phyloP scores from a whole-genome alignment of 139 green algal genomes.

The Chlorella sp. region DNA sequence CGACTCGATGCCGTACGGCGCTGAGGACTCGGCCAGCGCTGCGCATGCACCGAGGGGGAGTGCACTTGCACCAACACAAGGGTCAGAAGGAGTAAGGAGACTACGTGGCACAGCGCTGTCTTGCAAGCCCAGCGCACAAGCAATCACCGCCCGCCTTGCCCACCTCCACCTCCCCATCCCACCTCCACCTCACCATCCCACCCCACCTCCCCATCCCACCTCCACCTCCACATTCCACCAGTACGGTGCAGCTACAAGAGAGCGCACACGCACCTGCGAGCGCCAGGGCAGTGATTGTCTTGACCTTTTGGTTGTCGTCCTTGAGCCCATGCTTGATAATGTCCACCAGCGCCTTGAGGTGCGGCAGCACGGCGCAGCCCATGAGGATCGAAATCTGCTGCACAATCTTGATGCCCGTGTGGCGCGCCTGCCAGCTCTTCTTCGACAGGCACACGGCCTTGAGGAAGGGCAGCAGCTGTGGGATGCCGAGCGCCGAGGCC shows the following conservation, averaged over 20 bases:
- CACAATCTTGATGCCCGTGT: slow-evolving; percentile 99
- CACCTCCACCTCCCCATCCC: too few relatives aligned
- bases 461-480: slow-evolving; percentile 95
- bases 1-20: slow-evolving; percentile 96
- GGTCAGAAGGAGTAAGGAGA: too few relatives aligned
- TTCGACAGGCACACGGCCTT: slow-evolving; percentile 97
- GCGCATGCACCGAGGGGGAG: slow-evolving; percentile 12
- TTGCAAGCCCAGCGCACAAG: too few relatives aligned
- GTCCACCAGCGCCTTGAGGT: slow-evolving; percentile 93
- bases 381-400: slow-evolving; percentile 98
- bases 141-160: too few relatives aligned
- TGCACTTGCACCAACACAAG: too few relatives aligned
- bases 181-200: too few relatives aligned
- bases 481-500: slow-evolving; percentile 92
- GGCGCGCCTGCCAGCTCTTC: slow-evolving; percentile 94
- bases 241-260: too few relatives aligned
- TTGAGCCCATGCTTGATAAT: slow-evolving; percentile 92
- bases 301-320: slow-evolving; percentile 86
- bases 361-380: slow-evolving; percentile 94
- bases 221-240: too few relatives aligned
- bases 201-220: too few relatives aligned
- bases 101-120: too few relatives aligned
- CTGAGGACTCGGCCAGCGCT: slow-evolving; percentile 90
- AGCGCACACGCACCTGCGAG: slow-evolving; percentile 55
- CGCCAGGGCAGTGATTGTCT: slow-evolving; percentile 94